These are phyloP conservation scores for Amauroascus verrucosus DNA, from an alignment of 2,329 filamentous ascomycete species.

Conservation along the genomic window DNA sequence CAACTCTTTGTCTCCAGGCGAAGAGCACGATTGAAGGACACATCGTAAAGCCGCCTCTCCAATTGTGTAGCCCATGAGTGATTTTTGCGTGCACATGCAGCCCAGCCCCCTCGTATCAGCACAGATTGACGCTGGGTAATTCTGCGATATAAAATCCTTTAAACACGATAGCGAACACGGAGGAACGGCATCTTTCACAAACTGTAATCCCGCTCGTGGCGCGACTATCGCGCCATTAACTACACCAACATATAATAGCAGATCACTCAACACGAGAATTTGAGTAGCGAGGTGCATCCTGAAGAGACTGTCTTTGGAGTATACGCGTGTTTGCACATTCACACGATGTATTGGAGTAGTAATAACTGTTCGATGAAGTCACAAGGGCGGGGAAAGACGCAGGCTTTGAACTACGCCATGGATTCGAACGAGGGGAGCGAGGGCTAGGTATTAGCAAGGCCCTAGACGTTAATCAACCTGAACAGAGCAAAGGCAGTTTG, in stretches of 20 bases:
- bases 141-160: conserved; percentile 50
- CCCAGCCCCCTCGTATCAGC: conserved; percentile 43
- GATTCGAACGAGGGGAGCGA: not conserved
- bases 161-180: conserved; percentile 53
- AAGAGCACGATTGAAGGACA: conserved; percentile 49
- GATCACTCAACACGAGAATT: not conserved
- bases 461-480: not conserved
- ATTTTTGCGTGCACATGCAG: conserved; percentile 54
- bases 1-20: conserved; percentile 36
- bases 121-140: conserved; percentile 46
- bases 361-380: not conserved
- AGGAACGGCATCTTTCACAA: conserved; percentile 38
- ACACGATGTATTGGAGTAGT: not conserved
- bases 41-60: conserved; percentile 64
- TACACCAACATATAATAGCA: conserved; percentile 5
- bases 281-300: conserved; percentile 1
- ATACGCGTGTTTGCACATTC: not conserved
- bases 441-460: not conserved
- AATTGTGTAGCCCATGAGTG: conserved; percentile 54
- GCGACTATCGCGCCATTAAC: conserved; percentile 16
- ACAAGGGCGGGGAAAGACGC: not conserved
- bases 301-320: not conserved
- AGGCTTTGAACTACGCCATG: not conserved
- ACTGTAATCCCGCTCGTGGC: conserved; percentile 15
- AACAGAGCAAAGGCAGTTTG: not conserved